Conservation (phyloP, 225 moss, liverwort and hornwort species). For the Pleurozium schreberi region DNA sequence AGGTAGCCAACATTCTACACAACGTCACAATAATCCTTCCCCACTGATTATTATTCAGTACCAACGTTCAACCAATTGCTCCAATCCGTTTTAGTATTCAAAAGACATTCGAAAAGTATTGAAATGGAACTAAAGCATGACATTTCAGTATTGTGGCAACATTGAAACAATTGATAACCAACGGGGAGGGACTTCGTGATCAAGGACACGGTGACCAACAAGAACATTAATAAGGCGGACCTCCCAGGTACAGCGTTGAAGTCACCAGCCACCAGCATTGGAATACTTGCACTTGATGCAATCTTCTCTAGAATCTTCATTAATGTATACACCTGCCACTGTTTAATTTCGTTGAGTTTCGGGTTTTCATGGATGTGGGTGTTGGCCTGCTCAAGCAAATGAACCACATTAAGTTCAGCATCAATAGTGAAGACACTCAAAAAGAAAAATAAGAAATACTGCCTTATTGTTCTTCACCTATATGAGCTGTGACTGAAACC, state of each 20-base stretch:
- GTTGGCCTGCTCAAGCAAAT: constrained; percentile 45
- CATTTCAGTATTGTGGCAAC: background rate
- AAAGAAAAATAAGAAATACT: background rate
- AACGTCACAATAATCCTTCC: background rate
- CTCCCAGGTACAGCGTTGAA: constrained; percentile 47
- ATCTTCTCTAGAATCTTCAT: constrained; percentile 70
- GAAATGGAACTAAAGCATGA: background rate
- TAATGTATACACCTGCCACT: constrained; percentile 69
- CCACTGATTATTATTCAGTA: background rate
- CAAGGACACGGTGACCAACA: background rate
- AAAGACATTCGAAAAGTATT: background rate
- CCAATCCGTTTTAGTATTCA: background rate
- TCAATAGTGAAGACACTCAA: background rate
- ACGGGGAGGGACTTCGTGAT: background rate
- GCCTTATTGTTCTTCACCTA: background rate
- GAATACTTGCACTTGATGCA: constrained; percentile 71
- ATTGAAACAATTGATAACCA: background rate
- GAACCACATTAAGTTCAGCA: background rate
- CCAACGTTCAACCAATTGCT: background rate
- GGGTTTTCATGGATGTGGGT: constrained; percentile 66
- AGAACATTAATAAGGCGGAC: background rate
- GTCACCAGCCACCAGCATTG: constrained; percentile 78
- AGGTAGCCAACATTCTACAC: background rate
- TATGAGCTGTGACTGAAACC: background rate
- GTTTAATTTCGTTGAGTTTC: constrained; percentile 75